Base-by-base conservation (phyloP, 768 basidiomycete genomes). In the Rhodotorula babjevae region DNA sequence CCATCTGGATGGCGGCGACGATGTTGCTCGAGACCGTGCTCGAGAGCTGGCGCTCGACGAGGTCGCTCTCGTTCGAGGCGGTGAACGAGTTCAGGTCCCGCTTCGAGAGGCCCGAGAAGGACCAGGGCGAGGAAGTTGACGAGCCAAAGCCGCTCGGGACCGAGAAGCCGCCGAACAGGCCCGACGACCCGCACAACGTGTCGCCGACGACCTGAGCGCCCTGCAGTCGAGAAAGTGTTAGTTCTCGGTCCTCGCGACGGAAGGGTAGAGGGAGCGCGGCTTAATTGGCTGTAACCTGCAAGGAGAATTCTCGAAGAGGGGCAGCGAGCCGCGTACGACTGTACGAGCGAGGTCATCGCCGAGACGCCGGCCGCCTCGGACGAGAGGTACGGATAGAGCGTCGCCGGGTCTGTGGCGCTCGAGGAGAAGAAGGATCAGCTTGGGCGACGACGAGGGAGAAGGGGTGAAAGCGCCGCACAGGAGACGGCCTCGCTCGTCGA, bases 121-220 rank as follows among this genome's bases (percentile, higher is more conserved):
- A 46, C 44, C 44, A 46, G 44, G 44, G 44, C 44, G 44, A 46
- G 44, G 44, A 46, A 46, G 44, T 46, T 10, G 44, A 15, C 25
- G 27, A 11, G 44, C 19, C 60, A 18, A 19, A 23, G 44, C 8
- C 12, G n/a, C 25, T 10, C 27, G 29, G 12, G 21, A 5, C 3
- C 15, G 18, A 49, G 36, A 14, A 21, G 33, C 56, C 18, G 56
- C 33, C 15, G 18, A n/a, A 58, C 16, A 15, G 16, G 42, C 36
- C 25, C 4, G 44, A 16, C 14, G 42, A n/a, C 44, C 60, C 44
- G 44, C 36, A 61, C 42, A 61, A 27, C 9, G 27, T 14, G 44
- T 61, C 60, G 60, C 60, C 60, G 60, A 61, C 44, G 44, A 61
- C 60, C 2, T 61, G 60, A 1, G 60, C 60, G 42, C 60, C 60